Evolutionary conservation across 140 eudicot genomes (phyloP).

Genomic region (Artemisia princeps): DNA sequence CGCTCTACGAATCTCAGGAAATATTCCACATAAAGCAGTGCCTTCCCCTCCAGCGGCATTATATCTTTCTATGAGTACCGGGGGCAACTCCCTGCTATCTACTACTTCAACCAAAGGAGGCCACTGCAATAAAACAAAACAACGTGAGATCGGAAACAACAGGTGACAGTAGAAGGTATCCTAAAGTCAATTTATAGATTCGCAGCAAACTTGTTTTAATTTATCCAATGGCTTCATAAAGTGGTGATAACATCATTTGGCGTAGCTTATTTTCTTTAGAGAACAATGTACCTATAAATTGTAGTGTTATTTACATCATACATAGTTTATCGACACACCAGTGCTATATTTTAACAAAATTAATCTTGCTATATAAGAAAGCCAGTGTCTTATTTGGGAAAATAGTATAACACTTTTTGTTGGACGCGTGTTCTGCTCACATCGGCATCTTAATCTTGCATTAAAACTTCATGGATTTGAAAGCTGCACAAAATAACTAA

Average conservation of each 20-base stretch:
- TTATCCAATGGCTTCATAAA: background rate
- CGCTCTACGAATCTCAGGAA: slow-evolving; percentile 96
- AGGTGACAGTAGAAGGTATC: background rate
- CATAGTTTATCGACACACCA: background rate
- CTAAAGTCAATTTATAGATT: background rate
- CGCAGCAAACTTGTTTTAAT: background rate
- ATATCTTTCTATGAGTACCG: slow-evolving; percentile 80
- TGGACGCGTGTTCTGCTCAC: too few species aligned
- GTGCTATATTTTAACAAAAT: slow-evolving; percentile 2
- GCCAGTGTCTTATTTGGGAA: background rate
- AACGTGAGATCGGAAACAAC: slow-evolving; percentile 6
- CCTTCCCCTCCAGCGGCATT: slow-evolving; percentile 96
- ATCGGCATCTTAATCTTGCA: too few species aligned
- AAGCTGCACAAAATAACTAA: background rate
- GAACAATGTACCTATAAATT: background rate
- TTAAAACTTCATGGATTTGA: background rate
- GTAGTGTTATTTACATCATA: background rate
- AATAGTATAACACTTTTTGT: too few species aligned
- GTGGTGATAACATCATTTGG: background rate
- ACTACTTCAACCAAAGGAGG: slow-evolving; percentile 92
- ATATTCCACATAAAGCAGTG: slow-evolving; percentile 91
- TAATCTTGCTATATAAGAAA: background rate
- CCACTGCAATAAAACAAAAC: slow-evolving; percentile 59
- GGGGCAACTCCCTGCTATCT: slow-evolving; percentile 89
- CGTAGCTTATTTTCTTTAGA: background rate